These are phyloP conservation scores for Smittium culicis DNA, from an alignment of 371 early-diverging fungal genomes.

Conservation along the genomic window DNA sequence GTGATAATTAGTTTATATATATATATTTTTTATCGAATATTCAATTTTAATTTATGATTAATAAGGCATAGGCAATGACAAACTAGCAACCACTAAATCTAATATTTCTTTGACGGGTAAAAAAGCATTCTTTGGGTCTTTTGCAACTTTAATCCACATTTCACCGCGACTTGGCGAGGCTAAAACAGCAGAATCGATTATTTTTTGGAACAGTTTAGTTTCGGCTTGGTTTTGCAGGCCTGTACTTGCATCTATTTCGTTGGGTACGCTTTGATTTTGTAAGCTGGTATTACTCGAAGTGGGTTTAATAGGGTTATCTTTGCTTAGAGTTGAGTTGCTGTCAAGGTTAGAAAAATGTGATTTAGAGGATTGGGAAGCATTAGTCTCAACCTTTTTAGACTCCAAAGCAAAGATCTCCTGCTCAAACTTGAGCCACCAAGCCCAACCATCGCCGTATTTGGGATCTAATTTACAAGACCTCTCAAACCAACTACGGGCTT, in stretches of 20 bases:
- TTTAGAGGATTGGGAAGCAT: too few relatives aligned
- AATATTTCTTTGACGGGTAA: conserved; percentile 14
- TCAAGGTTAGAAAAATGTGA: too few relatives aligned
- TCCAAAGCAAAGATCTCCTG: too few relatives aligned
- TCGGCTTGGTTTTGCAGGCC: neutral
- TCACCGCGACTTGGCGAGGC: conserved; percentile 87
- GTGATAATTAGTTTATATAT: too few relatives aligned
- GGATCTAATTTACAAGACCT: conserved; percentile 68
- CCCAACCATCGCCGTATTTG: conserved; percentile 89
- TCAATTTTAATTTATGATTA: too few relatives aligned
- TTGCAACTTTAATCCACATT: conserved; percentile 65
- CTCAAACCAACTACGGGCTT: conserved; percentile 84
- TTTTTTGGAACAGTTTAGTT: conserved; percentile 12
- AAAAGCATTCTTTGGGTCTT: conserved; percentile 38
- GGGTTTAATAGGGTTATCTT: too few relatives aligned
- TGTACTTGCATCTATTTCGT: neutral
- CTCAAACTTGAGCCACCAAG: conserved; percentile 90
- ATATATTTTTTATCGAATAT: too few relatives aligned
- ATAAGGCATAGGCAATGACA: neutral
- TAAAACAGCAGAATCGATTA: conserved; percentile 52
- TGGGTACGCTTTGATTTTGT: neutral
- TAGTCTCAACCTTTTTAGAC: too few relatives aligned
- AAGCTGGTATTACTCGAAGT: too few relatives aligned
- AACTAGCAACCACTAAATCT: neutral
- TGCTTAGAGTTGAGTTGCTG: conserved; percentile 26